These are phyloP conservation scores for Phanerochaete carnosa DNA, from an alignment of 768 basidiomycete genomes.

Conservation along the genomic window DNA sequence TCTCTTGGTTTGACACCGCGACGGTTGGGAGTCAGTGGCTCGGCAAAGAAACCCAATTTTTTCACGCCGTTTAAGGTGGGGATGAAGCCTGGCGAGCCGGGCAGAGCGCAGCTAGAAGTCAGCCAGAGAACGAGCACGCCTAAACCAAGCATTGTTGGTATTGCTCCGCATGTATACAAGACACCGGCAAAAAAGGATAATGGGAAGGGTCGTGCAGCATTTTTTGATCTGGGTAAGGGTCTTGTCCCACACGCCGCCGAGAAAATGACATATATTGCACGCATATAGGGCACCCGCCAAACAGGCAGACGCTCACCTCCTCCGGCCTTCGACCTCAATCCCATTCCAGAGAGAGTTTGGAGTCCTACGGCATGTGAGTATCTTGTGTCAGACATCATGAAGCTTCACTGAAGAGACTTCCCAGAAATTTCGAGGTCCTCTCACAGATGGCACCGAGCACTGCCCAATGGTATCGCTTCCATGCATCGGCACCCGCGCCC, in stretches of 20 bases:
- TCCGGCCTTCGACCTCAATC: constrained; percentile 17
- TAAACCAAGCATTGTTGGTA: neutral
- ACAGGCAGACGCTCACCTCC: constrained; percentile 16
- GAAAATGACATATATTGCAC: neutral
- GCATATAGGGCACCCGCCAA: neutral
- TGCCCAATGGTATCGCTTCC: constrained; percentile 61
- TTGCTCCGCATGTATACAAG: neutral
- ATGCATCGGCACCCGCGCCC: constrained; percentile 21
- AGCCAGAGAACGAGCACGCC: neutral
- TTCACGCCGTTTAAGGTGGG: constrained; percentile 30
- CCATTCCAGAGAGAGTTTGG: constrained; percentile 18
- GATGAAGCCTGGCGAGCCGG: constrained; percentile 26
- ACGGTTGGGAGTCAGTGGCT: neutral
- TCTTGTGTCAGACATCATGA: neutral
- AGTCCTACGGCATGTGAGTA: constrained; percentile 23
- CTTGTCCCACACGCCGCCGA: neutral
- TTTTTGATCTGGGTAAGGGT: constrained; percentile 3
- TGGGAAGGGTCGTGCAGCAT: constrained; percentile 13
- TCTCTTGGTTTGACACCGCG: constrained; percentile 26
- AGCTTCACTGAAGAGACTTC: neutral
- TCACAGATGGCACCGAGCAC: constrained; percentile 50
- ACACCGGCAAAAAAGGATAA: constrained; percentile 11
- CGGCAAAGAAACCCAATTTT: constrained; percentile 20
- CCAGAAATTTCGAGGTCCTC: constrained; percentile 50
- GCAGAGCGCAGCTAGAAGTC: constrained; percentile 15